phyloP scores from a whole-genome alignment of 805 yeast species.

The Lipomyces kockii region DNA sequence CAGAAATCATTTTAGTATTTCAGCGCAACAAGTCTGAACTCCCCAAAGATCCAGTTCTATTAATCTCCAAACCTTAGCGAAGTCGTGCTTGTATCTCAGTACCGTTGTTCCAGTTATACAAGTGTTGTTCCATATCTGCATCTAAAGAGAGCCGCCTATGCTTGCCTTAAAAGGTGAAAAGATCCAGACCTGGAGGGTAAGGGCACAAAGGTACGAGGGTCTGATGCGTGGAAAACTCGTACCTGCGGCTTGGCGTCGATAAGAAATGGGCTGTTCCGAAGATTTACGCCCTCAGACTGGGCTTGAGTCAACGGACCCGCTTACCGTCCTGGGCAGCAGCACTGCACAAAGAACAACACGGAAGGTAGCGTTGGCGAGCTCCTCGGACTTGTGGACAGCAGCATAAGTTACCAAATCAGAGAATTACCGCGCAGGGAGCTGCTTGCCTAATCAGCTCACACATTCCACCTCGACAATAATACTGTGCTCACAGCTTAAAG shows the following conservation, averaged over 20 bases:
- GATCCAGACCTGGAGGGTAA: not conserved
- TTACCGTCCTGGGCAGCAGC: not conserved
- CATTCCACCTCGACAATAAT: not conserved
- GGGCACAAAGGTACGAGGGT: not conserved
- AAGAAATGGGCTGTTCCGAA: not conserved
- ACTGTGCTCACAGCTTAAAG: not conserved
- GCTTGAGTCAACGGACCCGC: not conserved
- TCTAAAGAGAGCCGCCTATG: not conserved
- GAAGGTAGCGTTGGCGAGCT: not conserved
- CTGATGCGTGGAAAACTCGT: not conserved
- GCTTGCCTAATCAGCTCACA: not conserved
- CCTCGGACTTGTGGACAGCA: not conserved
- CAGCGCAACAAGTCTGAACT: not conserved
- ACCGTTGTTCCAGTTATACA: no score
- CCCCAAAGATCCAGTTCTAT: not conserved
- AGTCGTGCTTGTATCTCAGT: not conserved
- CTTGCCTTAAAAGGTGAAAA: not conserved
- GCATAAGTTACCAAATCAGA: not conserved
- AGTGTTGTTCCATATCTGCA: not conserved
- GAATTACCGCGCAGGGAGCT: not conserved
- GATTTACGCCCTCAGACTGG: no score
- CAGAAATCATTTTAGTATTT: no score
- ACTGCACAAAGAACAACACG: not conserved
- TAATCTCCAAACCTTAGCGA: not conserved
- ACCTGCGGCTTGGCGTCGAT: not conserved